phyloP scores from a whole-genome alignment of 805 yeast species.

The Metschnikowia peoriensis region DNA sequence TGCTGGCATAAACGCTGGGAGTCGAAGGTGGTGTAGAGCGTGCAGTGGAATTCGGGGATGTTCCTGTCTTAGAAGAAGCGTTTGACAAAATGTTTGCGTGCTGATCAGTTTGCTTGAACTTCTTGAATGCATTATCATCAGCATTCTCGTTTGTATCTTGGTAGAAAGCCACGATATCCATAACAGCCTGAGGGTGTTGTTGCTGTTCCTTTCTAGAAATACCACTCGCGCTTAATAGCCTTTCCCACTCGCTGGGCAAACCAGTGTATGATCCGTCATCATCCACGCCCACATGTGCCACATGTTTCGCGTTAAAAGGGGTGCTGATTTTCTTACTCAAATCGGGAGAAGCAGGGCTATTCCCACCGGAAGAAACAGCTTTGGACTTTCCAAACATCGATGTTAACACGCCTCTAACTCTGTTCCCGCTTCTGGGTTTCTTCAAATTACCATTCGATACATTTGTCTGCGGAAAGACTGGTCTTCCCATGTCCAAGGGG shows the following conservation, averaged over 20 bases:
- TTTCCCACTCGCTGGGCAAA: conserved; percentile 90
- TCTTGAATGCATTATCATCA: conserved; percentile 44
- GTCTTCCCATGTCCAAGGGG: conserved; percentile 19
- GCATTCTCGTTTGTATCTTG: conserved; percentile 52
- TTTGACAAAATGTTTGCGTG: conserved; percentile 1
- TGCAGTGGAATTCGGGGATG: conserved; percentile 24
- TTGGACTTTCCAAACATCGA: conserved; percentile 44
- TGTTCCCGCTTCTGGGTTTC: conserved; percentile 44
- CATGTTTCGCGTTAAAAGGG: conserved; percentile 87
- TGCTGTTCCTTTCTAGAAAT: conserved; percentile 85
- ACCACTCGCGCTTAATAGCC: conserved; percentile 77
- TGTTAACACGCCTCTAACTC: conserved; percentile 59
- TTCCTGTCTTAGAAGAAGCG: not conserved
- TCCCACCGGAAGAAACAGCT: not conserved
- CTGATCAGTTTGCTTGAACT: conserved; percentile 33
- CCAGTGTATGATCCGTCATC: conserved; percentile 87
- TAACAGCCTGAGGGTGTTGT: conserved; percentile 90
- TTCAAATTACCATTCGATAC: conserved; percentile 9
- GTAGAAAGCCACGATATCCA: conserved; percentile 85
- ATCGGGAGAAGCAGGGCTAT: conserved; percentile 14
- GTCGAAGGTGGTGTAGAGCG: conserved; percentile 31
- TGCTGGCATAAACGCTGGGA: conserved; percentile 19
- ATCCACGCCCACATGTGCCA: conserved; percentile 92
- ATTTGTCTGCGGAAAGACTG: not conserved
- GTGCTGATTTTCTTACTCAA: conserved; percentile 67